phyloP scores from a whole-genome alignment of 768 basidiomycete species.

The Cystobasidium ongulense region DNA sequence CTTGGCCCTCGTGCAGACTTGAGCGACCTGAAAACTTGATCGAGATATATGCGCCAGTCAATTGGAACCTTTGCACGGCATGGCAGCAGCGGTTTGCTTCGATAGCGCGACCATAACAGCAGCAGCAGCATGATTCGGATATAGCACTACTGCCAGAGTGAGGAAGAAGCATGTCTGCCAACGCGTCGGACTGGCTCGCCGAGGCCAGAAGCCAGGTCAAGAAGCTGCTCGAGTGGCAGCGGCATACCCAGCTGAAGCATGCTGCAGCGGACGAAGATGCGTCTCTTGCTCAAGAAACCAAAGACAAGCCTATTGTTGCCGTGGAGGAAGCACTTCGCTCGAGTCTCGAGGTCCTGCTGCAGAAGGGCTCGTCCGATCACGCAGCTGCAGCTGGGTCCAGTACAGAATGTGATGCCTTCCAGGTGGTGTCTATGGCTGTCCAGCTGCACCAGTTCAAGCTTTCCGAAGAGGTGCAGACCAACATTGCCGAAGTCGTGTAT shows the following conservation, averaged over 20 bases:
- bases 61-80: no score
- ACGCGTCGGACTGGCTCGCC: not conserved
- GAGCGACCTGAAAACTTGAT: no score
- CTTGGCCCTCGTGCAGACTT: no score
- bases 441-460: slow-evolving; percentile 1
- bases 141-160: not conserved
- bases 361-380: not conserved
- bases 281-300: not conserved
- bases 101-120: no score
- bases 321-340: not conserved
- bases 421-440: not conserved
- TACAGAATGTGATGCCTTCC: slow-evolving; percentile 1
- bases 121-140: not conserved
- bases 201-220: not conserved
- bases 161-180: not conserved
- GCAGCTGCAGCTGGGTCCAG: not conserved
- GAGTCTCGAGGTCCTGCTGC: not conserved
- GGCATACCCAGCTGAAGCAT: not conserved
- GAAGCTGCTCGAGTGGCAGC: not conserved
- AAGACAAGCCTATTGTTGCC: not conserved
- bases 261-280: not conserved
- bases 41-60: no score
- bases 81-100: no score
- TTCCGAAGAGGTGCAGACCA: not conserved
- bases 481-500: not conserved